A percentile compares a stretch with the other conserved stretches of the same genome.
These are phyloP conservation scores for Chenopodium berlandieri DNA, from an alignment of 148 eudicot species.

Conservation along the genomic window DNA sequence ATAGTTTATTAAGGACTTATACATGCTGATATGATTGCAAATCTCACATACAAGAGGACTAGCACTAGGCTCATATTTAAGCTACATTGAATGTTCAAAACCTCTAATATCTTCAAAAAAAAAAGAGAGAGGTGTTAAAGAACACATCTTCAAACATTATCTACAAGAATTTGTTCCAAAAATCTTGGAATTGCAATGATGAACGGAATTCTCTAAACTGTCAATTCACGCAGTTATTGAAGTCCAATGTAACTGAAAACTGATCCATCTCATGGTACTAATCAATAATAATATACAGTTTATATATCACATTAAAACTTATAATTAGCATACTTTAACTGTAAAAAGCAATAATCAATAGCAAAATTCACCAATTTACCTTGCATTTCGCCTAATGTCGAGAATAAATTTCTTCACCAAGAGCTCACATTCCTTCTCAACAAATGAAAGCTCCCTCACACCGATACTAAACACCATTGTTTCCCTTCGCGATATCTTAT, in stretches of 20 bases:
- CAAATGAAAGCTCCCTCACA: slow-evolving; percentile 66
- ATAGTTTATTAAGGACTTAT: not conserved
- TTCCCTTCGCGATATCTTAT: slow-evolving; percentile 52
- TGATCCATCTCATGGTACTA: not conserved
- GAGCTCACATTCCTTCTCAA: slow-evolving; percentile 63
- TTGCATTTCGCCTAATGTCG: slow-evolving; percentile 37
- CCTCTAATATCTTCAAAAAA: not conserved
- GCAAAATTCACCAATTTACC: slow-evolving; percentile 29
- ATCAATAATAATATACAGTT: not conserved
- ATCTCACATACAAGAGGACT: not conserved
- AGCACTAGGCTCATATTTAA: not conserved
- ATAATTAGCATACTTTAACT: not conserved
- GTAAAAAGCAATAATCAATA: not conserved
- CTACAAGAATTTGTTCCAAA: not conserved
- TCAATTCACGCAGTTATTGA: not conserved
- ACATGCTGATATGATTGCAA: not conserved
- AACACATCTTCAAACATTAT: not conserved
- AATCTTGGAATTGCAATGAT: not conserved
- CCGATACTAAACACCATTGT: slow-evolving; percentile 61
- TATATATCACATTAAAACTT: not conserved
- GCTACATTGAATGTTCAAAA: not conserved
- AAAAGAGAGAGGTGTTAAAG: not conserved
- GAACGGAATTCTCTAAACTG: not conserved
- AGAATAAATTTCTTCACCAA: slow-evolving; percentile 51
- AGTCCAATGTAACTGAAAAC: not conserved